Evolutionary conservation across 1,139 yeast genomes (phyloP), one percentile per base, ranked within the genome.

Genomic region (Arxiozyma slooffiae): DNA sequence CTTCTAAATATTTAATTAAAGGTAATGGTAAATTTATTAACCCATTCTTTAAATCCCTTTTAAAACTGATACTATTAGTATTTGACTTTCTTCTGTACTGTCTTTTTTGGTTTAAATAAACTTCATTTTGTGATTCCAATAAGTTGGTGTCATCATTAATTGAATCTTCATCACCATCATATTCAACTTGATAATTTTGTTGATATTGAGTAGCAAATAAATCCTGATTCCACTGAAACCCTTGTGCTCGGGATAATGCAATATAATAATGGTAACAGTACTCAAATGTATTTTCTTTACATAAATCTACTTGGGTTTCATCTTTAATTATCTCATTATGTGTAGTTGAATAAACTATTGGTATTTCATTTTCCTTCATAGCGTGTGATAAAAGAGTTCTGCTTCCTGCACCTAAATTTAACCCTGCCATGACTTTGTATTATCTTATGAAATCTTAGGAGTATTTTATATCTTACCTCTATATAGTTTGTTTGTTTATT

Each of bases 201-300:
- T 63, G 65, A 51, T 60, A 63, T 50, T 61, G 64, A 8, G 65
- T 55, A 2, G 64, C 68, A 51, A 64, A 64, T 11, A 62, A 48
- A 44, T 64, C 68, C 47, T 62, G 67, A 48, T 64, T 64, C 68
- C 68, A 64, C 4, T 53, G 49, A 44, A 64, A 64, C 2, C 68
- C 68, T 48, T 64, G 66, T 6, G 64, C 58, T 41, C 60, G 60
- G 2, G 65, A 56, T 16, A 59, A 51, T 1, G 61, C 51, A n/a
- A 62, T 47, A 14, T 60, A 54, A 42, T 52, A 62, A 30, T 53
- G 40, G n/a, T 36, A 44, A 30, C 38, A 40, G 16, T 23, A 23
- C 17, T 43, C 30, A 17, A 18, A 11, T 7, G n/a, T 42, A 11
- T 21, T 16, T 30, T 9, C 38, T 8, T 30, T 8, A 6, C 18